A percentile compares a stretch with the other conserved stretches of the same genome.
These are phyloP conservation scores for Exophiala mesophila DNA, from an alignment of 2,329 filamentous ascomycete genomes.

Conservation along the genomic window DNA sequence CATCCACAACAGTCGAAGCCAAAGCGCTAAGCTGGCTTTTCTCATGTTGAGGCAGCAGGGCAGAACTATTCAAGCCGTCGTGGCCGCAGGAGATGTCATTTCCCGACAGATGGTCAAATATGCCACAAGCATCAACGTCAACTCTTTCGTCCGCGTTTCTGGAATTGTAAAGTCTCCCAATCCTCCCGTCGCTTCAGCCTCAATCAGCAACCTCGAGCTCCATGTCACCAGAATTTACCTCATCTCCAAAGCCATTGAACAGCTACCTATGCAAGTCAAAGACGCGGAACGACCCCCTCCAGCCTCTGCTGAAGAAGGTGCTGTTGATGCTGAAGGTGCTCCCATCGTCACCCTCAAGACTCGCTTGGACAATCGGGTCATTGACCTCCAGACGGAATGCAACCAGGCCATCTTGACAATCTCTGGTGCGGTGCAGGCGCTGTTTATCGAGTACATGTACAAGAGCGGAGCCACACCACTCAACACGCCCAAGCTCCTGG, in stretches of 20 bases:
- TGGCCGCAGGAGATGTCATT: constrained; percentile 57
- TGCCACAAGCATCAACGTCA: constrained; percentile 66
- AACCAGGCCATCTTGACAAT: constrained; percentile 82
- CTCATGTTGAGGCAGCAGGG: constrained; percentile 75
- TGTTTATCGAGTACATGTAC: constrained; percentile 76
- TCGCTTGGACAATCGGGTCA: constrained; percentile 82
- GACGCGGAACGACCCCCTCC: constrained; percentile 47
- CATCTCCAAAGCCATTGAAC: constrained; percentile 59
- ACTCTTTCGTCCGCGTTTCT: constrained; percentile 78
- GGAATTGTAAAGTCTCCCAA: constrained; percentile 74
- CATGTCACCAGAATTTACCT: constrained; percentile 83
- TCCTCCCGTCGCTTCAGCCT: constrained; percentile 83
- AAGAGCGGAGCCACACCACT: constrained; percentile 73
- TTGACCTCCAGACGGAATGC: constrained; percentile 86
- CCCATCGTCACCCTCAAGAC: constrained; percentile 78
- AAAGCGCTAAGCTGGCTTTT: constrained; percentile 88
- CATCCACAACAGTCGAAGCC: constrained; percentile 80
- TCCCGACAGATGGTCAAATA: constrained; percentile 94
- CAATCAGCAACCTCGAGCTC: constrained; percentile 74
- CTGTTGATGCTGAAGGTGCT: constrained; percentile 48
- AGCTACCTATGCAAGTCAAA: constrained; percentile 57
- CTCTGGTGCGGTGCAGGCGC: constrained; percentile 59
- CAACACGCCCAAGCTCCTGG: constrained; percentile 84
- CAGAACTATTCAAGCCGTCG: constrained; percentile 78
- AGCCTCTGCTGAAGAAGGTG: constrained; percentile 42